A percentile compares a stretch with the other conserved stretches of the same genome.
Evolutionary conservation across 1,284 basidiomycete genomes (phyloP).

Genomic region (Rhodofomes roseus): DNA sequence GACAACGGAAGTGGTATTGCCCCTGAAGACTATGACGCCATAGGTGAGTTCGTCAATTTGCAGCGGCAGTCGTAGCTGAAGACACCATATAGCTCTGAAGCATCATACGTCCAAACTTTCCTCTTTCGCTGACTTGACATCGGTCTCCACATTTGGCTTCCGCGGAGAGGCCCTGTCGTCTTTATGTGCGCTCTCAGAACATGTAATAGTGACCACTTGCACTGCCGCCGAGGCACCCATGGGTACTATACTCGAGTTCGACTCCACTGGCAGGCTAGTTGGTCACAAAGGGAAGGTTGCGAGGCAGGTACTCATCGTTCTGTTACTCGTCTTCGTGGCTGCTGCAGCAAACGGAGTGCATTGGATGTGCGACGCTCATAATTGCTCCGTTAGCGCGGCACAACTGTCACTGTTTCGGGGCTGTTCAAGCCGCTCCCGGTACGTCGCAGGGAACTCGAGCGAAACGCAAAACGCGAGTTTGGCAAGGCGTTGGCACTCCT

Average conservation of each 20-base stretch:
- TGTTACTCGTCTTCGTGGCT: background rate
- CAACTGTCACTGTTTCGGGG: slow-evolving; percentile 73
- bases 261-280: slow-evolving; percentile 55
- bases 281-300: slow-evolving; percentile 51
- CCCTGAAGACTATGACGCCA: slow-evolving; percentile 69
- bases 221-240: slow-evolving; percentile 70
- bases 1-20: slow-evolving; percentile 93
- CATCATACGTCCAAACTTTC: slow-evolving; percentile 93
- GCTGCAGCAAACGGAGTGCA: slow-evolving; percentile 2
- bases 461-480: slow-evolving; percentile 89
- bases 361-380: background rate
- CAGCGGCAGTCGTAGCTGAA: background rate
- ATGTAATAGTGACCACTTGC: slow-evolving; percentile 70
- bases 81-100: slow-evolving; percentile 62
- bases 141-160: slow-evolving; percentile 89
- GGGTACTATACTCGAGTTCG: slow-evolving; percentile 76
- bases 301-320: slow-evolving; percentile 46
- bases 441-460: slow-evolving; percentile 87
- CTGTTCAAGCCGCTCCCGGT: slow-evolving; percentile 88
- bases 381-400: slow-evolving; percentile 66
- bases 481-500: slow-evolving; percentile 81
- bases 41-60: slow-evolving; percentile 52
- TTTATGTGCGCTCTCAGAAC: slow-evolving; percentile 81
- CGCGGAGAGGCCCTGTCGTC: slow-evolving; percentile 95
- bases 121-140: slow-evolving; percentile 71